Conservation (phyloP, 805 yeast species). For the Candida ascalaphidarum region DNA sequence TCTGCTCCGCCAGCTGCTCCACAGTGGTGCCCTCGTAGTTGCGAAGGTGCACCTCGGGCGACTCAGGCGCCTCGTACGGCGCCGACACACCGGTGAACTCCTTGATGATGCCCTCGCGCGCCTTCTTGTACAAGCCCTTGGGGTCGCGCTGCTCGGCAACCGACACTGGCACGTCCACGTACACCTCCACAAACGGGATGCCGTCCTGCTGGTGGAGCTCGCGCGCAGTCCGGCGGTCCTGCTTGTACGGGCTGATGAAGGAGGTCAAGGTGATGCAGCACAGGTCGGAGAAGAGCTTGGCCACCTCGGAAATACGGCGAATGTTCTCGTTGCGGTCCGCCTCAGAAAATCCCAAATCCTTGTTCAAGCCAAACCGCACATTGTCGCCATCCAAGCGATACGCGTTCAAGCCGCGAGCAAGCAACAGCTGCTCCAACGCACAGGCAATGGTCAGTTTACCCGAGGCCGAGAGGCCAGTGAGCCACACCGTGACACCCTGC, state of each 20-base stretch:
- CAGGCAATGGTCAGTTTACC: constrained; percentile 95
- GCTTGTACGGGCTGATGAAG: constrained; percentile 84
- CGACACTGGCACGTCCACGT: constrained; percentile 85
- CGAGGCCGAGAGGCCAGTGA: constrained; percentile 91
- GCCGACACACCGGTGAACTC: constrained; percentile 95
- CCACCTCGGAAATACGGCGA: constrained; percentile 89
- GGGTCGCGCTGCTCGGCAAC: constrained; percentile 98
- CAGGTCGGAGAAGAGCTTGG: constrained; percentile 91
- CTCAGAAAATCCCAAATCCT: constrained; percentile 89
- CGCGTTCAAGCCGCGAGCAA: constrained; percentile 61
- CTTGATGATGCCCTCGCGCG: constrained; percentile 88
- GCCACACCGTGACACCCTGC: constrained; percentile 87
- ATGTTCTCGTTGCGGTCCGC: constrained; percentile 91
- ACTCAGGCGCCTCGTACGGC: constrained; percentile 88
- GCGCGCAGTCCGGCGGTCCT: constrained; percentile 81
- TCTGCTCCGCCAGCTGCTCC: constrained; percentile 73
- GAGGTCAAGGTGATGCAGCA: constrained; percentile 82
- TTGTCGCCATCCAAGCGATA: constrained; percentile 95
- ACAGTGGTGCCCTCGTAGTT: constrained; percentile 58
- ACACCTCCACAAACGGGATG: constrained; percentile 84
- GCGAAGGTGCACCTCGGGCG: constrained; percentile 74
- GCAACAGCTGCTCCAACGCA: constrained; percentile 77
- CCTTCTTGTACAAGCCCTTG: constrained; percentile 93
- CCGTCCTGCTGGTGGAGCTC: constrained; percentile 68
- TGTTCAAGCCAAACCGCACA: constrained; percentile 88